Base-by-base conservation (phyloP, 345 rosid species). In the Sonneratia alba region DNA sequence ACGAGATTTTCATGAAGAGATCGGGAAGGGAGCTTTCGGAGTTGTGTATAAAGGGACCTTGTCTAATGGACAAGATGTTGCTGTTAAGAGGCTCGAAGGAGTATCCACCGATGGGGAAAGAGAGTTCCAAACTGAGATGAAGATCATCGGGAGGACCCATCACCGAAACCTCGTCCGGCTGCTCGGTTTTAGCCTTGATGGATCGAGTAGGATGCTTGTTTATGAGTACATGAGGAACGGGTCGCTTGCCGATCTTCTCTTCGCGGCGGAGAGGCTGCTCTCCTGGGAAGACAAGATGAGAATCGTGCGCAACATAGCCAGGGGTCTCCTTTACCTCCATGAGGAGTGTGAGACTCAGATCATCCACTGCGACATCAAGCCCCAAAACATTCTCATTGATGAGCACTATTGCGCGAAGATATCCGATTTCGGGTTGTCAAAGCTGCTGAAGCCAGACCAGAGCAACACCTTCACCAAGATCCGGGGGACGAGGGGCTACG, bases 401-500 rank as follows among this genome's bases (percentile, higher is more conserved):
- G 72, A 79, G 57, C 7, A 37, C 10, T 57, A 53, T 16, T 16
- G 42, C 63, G 75, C 80, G 1, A 80, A 73, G 70, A 73, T 82
- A 32, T 67, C 81, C 0, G 81, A 82, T 55, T 77, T 82, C 7
- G 78, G 82, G 55, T 37, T 79, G 63, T 79, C 82, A 32, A 79
- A 82, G 75, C 56, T 79, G 69, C 22, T 77, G 79, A 82, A 70
- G 70, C 79, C 75, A 10, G 77, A 77, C n/a, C 77, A 79, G 61
- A 77, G 79, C 42, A 74, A 56, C 16, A 79, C 82, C 9, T 66
- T 66, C 47, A 79, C 83, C 0, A 42, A 42, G 4, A 62, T 77
- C 3, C 70, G 80, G 69, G 87, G 85, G 21, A 81, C 81, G 1
- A 74, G 77, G 36, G 85, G 83, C 18, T 83, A 84, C 5, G 69